Evolutionary conservation across 495 filamentous ascomycete species (phyloP).

Genomic region (Neurospora intermedia): DNA sequence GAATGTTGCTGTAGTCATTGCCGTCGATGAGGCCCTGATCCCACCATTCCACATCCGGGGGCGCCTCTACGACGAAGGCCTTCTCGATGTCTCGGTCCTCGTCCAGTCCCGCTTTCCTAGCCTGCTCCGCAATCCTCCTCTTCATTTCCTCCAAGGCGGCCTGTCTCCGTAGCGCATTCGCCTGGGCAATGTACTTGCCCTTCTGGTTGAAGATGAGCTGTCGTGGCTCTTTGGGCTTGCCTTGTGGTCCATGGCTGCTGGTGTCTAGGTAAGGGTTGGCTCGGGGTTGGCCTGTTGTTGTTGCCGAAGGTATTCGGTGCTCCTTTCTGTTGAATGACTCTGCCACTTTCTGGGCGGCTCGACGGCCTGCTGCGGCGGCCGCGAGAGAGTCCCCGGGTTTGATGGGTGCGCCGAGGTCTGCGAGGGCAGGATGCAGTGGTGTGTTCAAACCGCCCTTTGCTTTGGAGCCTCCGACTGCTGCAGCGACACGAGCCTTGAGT

Average conservation of each 20-base stretch:
- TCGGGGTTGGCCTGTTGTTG: slow-evolving; percentile 27
- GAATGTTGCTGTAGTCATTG: slow-evolving; percentile 58
- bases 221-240: slow-evolving; percentile 54
- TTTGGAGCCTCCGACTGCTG: slow-evolving; percentile 53
- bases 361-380: slow-evolving; percentile 13
- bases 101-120: slow-evolving; percentile 78
- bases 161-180: slow-evolving; percentile 74
- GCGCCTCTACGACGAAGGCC: slow-evolving; percentile 71
- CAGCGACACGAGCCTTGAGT: slow-evolving; percentile 76
- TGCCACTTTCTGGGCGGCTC: slow-evolving; percentile 11
- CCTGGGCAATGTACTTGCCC: slow-evolving; percentile 93
- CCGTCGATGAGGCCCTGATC: slow-evolving; percentile 77
- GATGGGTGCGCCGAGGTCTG: slow-evolving; percentile 51
- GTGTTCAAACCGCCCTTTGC: slow-evolving; percentile 72
- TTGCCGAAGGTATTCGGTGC: slow-evolving; percentile 22
- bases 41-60: slow-evolving; percentile 96
- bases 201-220: slow-evolving; percentile 89
- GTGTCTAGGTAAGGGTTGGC: slow-evolving; percentile 85
- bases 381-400: slow-evolving; percentile 36
- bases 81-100: slow-evolving; percentile 87
- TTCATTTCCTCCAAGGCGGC: slow-evolving; percentile 89
- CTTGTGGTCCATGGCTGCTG: slow-evolving; percentile 49
- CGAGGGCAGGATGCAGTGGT: slow-evolving; percentile 80
- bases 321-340: slow-evolving; percentile 8
- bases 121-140: slow-evolving; percentile 74